Evolutionary conservation across 2,329 filamentous ascomycete species (phyloP).

Genomic region (Colletotrichum cuscutae): DNA sequence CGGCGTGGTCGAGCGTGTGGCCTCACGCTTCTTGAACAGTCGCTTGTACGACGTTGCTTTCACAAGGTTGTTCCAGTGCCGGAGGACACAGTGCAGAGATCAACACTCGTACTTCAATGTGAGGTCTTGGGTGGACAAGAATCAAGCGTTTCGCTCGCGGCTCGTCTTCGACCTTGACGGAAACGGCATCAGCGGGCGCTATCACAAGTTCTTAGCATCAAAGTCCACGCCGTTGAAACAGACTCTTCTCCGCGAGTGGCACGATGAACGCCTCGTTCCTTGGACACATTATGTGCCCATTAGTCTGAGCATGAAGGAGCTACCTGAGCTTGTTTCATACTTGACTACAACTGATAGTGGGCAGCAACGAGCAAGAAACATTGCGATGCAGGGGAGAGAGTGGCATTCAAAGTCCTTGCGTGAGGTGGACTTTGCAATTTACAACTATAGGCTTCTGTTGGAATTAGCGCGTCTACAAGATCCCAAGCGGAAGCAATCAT

Average conservation of each 20-base stretch:
- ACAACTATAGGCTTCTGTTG: slow-evolving; percentile 69
- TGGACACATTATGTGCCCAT: slow-evolving; percentile 69
- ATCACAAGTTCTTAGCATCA: slow-evolving; percentile 60
- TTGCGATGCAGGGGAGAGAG: slow-evolving; percentile 63
- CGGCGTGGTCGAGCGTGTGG: slow-evolving; percentile 33
- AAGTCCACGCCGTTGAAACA: slow-evolving; percentile 60
- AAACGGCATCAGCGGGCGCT: slow-evolving; percentile 65
- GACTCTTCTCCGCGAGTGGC: slow-evolving; percentile 66
- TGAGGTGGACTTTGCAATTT: slow-evolving; percentile 68
- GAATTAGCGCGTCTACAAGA: slow-evolving; percentile 61
- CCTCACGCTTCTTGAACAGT: slow-evolving; percentile 47
- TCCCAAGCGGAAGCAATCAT: slow-evolving; percentile 20
- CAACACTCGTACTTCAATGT: slow-evolving; percentile 45
- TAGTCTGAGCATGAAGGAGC: slow-evolving; percentile 58
- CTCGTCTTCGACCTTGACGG: slow-evolving; percentile 66
- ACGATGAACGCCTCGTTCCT: slow-evolving; percentile 64
- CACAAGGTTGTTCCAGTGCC: slow-evolving; percentile 57
- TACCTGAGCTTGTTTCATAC: slow-evolving; percentile 61
- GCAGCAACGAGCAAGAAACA: slow-evolving; percentile 54
- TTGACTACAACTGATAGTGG: slow-evolving; percentile 58
- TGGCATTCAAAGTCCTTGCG: slow-evolving; percentile 66
- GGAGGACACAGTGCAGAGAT: slow-evolving; percentile 46
- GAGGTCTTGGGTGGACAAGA: slow-evolving; percentile 45
- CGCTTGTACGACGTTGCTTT: slow-evolving; percentile 56
- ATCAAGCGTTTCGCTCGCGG: slow-evolving; percentile 49